phyloP scores from a whole-genome alignment of 2,329 filamentous ascomycete genomes.

The Ceratocystis huliohia region DNA sequence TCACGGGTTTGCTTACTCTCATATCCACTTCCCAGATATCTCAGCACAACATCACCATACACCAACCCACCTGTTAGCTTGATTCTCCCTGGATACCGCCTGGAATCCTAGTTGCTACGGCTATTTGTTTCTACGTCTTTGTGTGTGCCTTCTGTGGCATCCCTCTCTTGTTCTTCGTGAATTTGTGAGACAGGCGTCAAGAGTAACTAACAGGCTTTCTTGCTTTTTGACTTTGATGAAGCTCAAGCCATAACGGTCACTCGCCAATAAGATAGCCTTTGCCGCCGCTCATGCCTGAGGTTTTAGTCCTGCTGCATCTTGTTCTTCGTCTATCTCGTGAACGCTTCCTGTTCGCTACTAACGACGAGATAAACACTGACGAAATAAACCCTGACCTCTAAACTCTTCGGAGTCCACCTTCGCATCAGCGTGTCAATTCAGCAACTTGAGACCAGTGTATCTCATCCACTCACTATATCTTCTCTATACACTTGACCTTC shows the following conservation, averaged over 20 bases:
- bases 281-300: not conserved
- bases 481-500: not conserved
- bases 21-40: not conserved
- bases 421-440: not conserved
- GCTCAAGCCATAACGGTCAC: not conserved
- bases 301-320: not conserved
- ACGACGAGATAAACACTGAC: not conserved
- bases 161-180: constrained; percentile 2
- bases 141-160: not conserved
- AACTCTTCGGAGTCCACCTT: not conserved
- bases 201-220: not conserved
- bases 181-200: not conserved
- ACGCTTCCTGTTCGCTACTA: not conserved
- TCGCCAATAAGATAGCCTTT: not conserved
- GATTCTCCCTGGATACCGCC: constrained; percentile 2
- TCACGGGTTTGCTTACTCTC: constrained; percentile 3
- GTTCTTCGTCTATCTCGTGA: constrained; percentile 5
- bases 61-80: not conserved
- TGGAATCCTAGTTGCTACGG: constrained; percentile 16
- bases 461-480: constrained; percentile 13
- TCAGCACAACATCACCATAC: not conserved
- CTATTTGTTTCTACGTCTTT: constrained; percentile 11
- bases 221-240: not conserved
- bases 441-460: not conserved
- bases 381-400: not conserved